Percentiles rank a stretch among this genome's conserved stretches.
These are phyloP conservation scores for Solanum chmielewskii DNA, from an alignment of 257 asterid genomes.

Conservation along the genomic window DNA sequence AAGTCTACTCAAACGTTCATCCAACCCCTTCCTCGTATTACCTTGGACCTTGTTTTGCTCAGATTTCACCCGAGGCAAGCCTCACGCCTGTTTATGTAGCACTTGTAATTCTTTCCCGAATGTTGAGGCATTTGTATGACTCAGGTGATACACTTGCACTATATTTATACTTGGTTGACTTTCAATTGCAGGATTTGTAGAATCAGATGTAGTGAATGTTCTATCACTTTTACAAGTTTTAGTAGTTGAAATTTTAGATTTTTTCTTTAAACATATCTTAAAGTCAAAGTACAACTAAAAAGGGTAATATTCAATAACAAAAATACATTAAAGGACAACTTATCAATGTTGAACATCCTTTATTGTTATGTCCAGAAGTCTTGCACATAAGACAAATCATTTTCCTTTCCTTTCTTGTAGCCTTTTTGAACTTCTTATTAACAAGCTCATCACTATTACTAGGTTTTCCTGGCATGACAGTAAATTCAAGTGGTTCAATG, in stretches of 20 bases:
- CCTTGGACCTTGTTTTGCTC: too few relatives aligned
- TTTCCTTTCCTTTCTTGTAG: background rate
- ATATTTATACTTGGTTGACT: background rate
- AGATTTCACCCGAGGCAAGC: background rate
- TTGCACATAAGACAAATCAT: background rate
- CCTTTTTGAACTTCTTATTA: background rate
- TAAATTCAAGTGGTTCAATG: background rate
- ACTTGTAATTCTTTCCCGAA: background rate
- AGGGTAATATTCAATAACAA: background rate
- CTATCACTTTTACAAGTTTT: background rate
- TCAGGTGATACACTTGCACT: background rate
- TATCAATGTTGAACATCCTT: background rate
- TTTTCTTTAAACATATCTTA: background rate
- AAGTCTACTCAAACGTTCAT: too few relatives aligned
- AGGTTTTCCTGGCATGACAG: background rate
- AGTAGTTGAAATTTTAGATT: background rate
- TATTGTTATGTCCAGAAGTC: background rate
- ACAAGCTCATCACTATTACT: background rate
- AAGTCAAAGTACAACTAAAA: background rate
- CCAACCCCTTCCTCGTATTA: too few relatives aligned
- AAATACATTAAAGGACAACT: background rate
- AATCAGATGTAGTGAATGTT: background rate
- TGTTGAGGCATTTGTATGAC: too few relatives aligned
- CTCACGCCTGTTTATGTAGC: background rate
- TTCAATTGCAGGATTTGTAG: too few relatives aligned